A percentile compares a stretch with the other conserved stretches of the same genome.
Evolutionary conservation across 495 filamentous ascomycete genomes (phyloP).

Genomic region (Bacidia gigantensis): DNA sequence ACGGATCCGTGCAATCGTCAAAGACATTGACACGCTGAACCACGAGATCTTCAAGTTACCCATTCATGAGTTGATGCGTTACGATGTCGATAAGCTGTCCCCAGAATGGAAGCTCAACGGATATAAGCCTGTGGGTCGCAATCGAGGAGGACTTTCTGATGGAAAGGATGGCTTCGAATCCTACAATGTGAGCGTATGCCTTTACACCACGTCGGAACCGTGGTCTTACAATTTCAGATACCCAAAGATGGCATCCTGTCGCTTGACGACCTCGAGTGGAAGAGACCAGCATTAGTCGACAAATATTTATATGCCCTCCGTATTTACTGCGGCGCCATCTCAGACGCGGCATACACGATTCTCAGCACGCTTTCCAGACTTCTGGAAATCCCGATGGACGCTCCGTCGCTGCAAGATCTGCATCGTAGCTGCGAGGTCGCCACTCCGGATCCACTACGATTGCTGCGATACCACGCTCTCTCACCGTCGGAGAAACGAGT

Average conservation of each 20-base stretch:
- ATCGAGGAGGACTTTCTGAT: conserved; percentile 2
- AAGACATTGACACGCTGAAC: conserved; percentile 26
- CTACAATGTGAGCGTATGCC: conserved; percentile 1
- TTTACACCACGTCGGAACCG: neutral
- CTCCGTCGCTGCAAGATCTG: conserved; percentile 32
- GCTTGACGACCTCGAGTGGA: conserved; percentile 13
- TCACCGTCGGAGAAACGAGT: neutral
- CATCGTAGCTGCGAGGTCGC: conserved; percentile 35
- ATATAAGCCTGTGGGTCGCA: conserved; percentile 9
- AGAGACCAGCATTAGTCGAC: conserved; percentile 28
- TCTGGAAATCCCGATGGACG: conserved; percentile 28
- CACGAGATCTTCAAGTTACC: conserved; percentile 36
- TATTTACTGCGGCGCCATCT: conserved; percentile 32
- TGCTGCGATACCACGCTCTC: conserved; percentile 35
- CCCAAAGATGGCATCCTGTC: conserved; percentile 7
- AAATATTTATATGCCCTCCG: conserved; percentile 36
- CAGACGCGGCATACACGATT: conserved; percentile 38
- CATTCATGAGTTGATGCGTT: conserved; percentile 19
- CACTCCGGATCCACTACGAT: conserved; percentile 33
- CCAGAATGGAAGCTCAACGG: conserved; percentile 36
- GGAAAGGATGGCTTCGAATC: conserved; percentile 10
- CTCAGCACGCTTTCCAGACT: conserved; percentile 36
- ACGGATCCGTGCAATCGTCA: neutral
- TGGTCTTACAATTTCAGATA: neutral
- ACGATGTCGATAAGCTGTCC: conserved; percentile 19